Evolutionary conservation across 2,329 filamentous ascomycete genomes (phyloP).

Genomic region (Diaporthe helianthi): DNA sequence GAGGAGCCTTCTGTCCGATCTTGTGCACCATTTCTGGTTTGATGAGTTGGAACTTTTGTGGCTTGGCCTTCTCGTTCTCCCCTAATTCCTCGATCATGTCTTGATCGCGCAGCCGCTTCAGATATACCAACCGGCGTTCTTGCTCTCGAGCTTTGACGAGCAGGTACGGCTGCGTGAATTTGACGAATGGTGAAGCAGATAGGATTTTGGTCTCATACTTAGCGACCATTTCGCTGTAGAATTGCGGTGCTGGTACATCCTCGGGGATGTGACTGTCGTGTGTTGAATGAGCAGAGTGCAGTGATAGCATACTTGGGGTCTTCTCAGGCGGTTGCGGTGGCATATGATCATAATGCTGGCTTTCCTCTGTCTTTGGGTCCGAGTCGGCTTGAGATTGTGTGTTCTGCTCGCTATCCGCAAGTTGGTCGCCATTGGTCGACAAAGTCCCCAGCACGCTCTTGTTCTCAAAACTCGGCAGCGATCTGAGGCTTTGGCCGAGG

Average conservation of each 20-base stretch:
- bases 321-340: slow-evolving; percentile 37
- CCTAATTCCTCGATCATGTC: slow-evolving; percentile 63
- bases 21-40: slow-evolving; percentile 94
- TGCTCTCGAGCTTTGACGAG: slow-evolving; percentile 92
- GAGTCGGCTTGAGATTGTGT: slow-evolving; percentile 38
- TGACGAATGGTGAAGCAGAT: slow-evolving; percentile 95
- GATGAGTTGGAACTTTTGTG: slow-evolving; percentile 85
- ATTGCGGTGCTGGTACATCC: slow-evolving; percentile 84
- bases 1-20: slow-evolving; percentile 78
- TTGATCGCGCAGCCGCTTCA: slow-evolving; percentile 84
- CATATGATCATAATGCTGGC: slow-evolving; percentile 34
- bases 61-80: slow-evolving; percentile 67
- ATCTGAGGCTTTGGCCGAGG: slow-evolving; percentile 28
- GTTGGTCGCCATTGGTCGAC: slow-evolving; percentile 13
- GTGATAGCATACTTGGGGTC: slow-evolving; percentile 42
- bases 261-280: slow-evolving; percentile 70
- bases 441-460: slow-evolving; percentile 6
- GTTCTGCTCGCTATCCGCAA: slow-evolving; percentile 36
- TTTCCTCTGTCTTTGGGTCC: slow-evolving; percentile 33
- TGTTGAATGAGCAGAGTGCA: slow-evolving; percentile 51
- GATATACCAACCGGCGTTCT: slow-evolving; percentile 81
- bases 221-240: slow-evolving; percentile 93
- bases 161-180: slow-evolving; percentile 91
- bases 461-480: slow-evolving; percentile 24
- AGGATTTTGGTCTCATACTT: slow-evolving; percentile 93